Evolutionary conservation across 1,139 yeast genomes (phyloP).

Genomic region (Spathaspora jeffriesii): DNA sequence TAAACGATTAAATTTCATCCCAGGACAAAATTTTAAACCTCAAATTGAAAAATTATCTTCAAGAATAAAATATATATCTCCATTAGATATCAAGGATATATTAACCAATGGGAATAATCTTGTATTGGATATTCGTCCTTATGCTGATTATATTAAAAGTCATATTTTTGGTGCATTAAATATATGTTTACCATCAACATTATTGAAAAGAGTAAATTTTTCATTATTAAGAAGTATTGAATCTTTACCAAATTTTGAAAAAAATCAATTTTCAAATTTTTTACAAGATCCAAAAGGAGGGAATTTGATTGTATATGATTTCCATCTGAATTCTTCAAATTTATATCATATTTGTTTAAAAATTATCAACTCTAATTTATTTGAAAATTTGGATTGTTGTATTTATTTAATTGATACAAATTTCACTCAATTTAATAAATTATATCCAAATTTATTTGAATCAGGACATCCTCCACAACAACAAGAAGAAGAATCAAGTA

Average conservation of each 20-base stretch:
- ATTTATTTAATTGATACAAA: slow-evolving; percentile 15
- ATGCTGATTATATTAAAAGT: slow-evolving; percentile 55
- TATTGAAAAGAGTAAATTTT: slow-evolving; percentile 68
- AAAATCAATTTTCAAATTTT: slow-evolving; percentile 21
- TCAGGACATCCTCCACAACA: slow-evolving; percentile 6
- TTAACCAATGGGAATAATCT: slow-evolving; percentile 22
- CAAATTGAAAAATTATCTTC: slow-evolving; percentile 15
- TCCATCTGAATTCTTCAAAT: slow-evolving; percentile 32
- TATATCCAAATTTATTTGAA: slow-evolving; percentile 11
- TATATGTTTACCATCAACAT: slow-evolving; percentile 76
- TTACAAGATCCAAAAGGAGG: slow-evolving; percentile 7
- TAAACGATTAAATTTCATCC: slow-evolving; percentile 13
- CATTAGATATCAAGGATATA: slow-evolving; percentile 5
- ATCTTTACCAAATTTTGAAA: slow-evolving; percentile 52
- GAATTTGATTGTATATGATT: slow-evolving; percentile 27
- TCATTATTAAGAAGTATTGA: slow-evolving; percentile 56
- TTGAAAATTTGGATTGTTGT: slow-evolving; percentile 6
- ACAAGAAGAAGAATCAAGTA: not conserved
- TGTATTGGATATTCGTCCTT: slow-evolving; percentile 71
- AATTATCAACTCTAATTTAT: slow-evolving; percentile 28
- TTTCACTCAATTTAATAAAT: slow-evolving; percentile 14
- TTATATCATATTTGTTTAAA: slow-evolving; percentile 50
- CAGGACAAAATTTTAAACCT: slow-evolving; percentile 12
- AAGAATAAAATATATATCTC: slow-evolving; percentile 5
- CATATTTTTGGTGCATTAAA: slow-evolving; percentile 62